Percentiles rank a stretch among this genome's conserved stretches.
Conservation (phyloP, 2,329 filamentous ascomycete genomes). For the Pseudocercospora cruenta region DNA sequence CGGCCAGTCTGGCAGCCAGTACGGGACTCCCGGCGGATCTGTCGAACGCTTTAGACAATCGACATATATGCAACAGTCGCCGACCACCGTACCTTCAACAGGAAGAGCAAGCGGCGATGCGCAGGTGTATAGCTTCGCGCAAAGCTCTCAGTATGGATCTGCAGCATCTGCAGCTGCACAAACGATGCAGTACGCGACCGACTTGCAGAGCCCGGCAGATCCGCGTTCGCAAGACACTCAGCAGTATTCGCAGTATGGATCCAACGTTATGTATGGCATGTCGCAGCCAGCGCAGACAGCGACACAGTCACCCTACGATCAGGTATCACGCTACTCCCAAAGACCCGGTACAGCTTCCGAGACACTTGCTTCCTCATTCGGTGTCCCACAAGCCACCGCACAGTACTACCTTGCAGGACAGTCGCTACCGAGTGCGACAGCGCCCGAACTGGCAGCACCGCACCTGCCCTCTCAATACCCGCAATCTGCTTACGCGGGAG, state of each 20-base stretch:
- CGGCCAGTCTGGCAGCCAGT: slow-evolving; percentile 45
- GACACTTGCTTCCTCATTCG: slow-evolving; percentile 70
- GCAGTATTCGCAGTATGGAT: slow-evolving; percentile 62
- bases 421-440: slow-evolving; percentile 60
- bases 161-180: slow-evolving; percentile 56
- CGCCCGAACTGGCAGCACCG: slow-evolving; percentile 60
- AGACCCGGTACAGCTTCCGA: slow-evolving; percentile 78
- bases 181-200: slow-evolving; percentile 59
- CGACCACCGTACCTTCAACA: slow-evolving; percentile 46
- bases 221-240: slow-evolving; percentile 47
- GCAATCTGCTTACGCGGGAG: slow-evolving; percentile 61
- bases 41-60: slow-evolving; percentile 55
- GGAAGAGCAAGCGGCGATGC: slow-evolving; percentile 43
- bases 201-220: slow-evolving; percentile 61
- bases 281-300: slow-evolving; percentile 57
- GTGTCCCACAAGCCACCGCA: slow-evolving; percentile 59
- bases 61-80: slow-evolving; percentile 47
- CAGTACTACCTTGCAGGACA: slow-evolving; percentile 68
- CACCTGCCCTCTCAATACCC: slow-evolving; percentile 69
- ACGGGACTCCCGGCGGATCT: slow-evolving; percentile 49
- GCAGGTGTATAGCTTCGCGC: slow-evolving; percentile 57
- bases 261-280: slow-evolving; percentile 78
- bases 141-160: slow-evolving; percentile 59
- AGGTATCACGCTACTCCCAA: slow-evolving; percentile 72
- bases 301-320: slow-evolving; percentile 70